phyloP scores from a whole-genome alignment of 2,329 filamentous ascomycete species.

The Trichoderma sp. region DNA sequence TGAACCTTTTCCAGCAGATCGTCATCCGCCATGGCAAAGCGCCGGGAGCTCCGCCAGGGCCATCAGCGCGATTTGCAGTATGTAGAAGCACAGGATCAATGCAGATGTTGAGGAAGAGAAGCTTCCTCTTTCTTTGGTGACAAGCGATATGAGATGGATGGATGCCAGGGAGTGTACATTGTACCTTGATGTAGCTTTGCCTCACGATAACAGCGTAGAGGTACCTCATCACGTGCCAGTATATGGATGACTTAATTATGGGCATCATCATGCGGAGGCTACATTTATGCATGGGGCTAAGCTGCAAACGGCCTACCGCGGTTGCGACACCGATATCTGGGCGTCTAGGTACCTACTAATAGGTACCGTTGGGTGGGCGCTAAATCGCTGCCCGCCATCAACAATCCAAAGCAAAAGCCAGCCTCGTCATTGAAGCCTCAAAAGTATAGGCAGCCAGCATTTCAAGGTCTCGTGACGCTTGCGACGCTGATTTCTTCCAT shows the following conservation, averaged over 20 bases:
- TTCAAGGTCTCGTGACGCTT: constrained; percentile 16
- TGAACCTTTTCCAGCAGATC: constrained; percentile 68
- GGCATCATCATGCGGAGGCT: constrained; percentile 9
- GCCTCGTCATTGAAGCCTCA: constrained; percentile 18
- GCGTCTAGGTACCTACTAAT: constrained; percentile 3
- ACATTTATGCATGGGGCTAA: constrained; percentile 32
- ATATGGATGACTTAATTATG: neutral
- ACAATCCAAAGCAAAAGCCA: constrained; percentile 11
- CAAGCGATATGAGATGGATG: neutral
- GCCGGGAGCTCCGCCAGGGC: constrained; percentile 24
- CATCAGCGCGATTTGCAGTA: constrained; percentile 27
- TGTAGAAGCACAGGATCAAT: neutral
- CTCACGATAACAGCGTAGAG: too few species aligned
- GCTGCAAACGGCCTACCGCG: constrained; percentile 24
- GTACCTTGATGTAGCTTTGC: neutral
- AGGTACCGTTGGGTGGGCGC: constrained; percentile 6
- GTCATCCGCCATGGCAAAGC: constrained; percentile 57
- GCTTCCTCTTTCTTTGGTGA: neutral
- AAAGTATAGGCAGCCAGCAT: neutral
- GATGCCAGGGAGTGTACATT: neutral
- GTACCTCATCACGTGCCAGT: constrained; percentile 15
- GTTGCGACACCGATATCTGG: constrained; percentile 30
- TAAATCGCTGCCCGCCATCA: constrained; percentile 16
- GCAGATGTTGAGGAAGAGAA: neutral
- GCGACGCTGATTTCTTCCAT: neutral